A percentile compares a stretch with the other conserved stretches of the same genome.
phyloP scores from a whole-genome alignment of 1,139 yeast genomes.

The Candida freyschussii region DNA sequence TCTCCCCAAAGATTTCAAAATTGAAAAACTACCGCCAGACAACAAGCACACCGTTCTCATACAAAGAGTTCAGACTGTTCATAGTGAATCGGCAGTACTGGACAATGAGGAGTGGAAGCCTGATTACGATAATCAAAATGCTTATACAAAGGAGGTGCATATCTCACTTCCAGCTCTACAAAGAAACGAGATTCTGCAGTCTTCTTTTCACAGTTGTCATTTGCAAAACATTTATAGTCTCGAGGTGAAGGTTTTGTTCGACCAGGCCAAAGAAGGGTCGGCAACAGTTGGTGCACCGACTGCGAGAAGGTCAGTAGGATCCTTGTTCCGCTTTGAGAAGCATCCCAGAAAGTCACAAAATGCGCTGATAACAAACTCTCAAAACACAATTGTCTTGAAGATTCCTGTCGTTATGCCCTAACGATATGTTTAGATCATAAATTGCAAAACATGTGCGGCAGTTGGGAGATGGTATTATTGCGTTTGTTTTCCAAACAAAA shows the following conservation, averaged over 20 bases:
- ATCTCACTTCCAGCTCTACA: slow-evolving; percentile 12
- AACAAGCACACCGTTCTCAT: slow-evolving; percentile 1
- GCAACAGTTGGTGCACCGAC: too few relatives aligned
- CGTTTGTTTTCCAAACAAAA: too few relatives aligned
- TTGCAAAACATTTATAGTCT: slow-evolving; percentile 18
- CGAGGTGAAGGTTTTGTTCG: slow-evolving; percentile 8
- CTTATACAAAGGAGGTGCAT: slow-evolving; percentile 5
- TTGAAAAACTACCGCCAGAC: background rate
- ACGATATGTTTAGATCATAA: too few relatives aligned
- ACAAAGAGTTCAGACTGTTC: slow-evolving; percentile 12
- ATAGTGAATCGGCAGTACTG: background rate
- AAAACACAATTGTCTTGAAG: too few relatives aligned
- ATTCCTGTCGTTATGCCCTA: too few relatives aligned
- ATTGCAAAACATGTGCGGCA: too few relatives aligned
- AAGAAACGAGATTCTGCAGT: slow-evolving; percentile 5
- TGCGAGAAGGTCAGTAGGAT: too few relatives aligned
- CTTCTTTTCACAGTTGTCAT: slow-evolving; percentile 20
- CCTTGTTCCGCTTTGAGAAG: too few relatives aligned
- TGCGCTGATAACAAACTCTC: too few relatives aligned
- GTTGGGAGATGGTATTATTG: too few relatives aligned
- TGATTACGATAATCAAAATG: slow-evolving; percentile 9
- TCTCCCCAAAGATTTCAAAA: background rate
- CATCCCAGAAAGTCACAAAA: too few relatives aligned
- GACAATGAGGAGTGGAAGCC: slow-evolving; percentile 16
- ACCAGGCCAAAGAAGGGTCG: too few relatives aligned